Evolutionary conservation across 129 eudicot genomes (phyloP).

Genomic region (Chrysanthemum makinoi): DNA sequence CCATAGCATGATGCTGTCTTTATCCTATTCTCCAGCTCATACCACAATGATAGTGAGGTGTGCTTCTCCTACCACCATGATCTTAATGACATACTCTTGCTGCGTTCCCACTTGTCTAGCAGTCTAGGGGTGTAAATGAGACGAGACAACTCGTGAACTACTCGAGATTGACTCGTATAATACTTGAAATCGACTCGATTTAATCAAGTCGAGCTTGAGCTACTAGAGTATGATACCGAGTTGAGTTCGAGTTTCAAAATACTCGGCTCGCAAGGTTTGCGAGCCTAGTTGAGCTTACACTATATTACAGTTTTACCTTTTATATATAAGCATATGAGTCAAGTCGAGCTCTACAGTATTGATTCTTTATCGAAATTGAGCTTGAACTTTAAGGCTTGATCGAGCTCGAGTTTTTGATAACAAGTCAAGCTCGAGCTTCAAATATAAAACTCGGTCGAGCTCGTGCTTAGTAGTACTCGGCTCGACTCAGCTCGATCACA

Average conservation of each 20-base stretch:
- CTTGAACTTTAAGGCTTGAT: not conserved
- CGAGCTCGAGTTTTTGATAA: not conserved
- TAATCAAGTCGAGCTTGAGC: not conserved
- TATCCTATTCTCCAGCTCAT: no score
- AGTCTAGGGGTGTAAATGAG: no score
- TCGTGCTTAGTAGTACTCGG: not conserved
- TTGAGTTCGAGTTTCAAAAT: not conserved
- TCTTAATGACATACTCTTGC: no score
- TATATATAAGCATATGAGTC: not conserved
- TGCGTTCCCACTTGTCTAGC: no score
- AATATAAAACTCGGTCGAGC: not conserved
- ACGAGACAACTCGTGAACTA: no score
- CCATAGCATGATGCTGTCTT: no score
- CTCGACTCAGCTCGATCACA: not conserved
- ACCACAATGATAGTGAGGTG: no score
- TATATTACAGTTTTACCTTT: not conserved
- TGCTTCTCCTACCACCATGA: no score
- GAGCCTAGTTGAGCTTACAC: not conserved
- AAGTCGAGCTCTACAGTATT: not conserved
- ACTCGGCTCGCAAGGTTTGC: not conserved
- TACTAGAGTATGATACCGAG: not conserved
- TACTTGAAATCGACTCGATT: no score
- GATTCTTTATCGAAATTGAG: not conserved
- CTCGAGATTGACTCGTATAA: no score
- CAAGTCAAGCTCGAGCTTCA: not conserved